Conservation (phyloP, 768 basidiomycete species). For the Amanita pallidorosea region DNA sequence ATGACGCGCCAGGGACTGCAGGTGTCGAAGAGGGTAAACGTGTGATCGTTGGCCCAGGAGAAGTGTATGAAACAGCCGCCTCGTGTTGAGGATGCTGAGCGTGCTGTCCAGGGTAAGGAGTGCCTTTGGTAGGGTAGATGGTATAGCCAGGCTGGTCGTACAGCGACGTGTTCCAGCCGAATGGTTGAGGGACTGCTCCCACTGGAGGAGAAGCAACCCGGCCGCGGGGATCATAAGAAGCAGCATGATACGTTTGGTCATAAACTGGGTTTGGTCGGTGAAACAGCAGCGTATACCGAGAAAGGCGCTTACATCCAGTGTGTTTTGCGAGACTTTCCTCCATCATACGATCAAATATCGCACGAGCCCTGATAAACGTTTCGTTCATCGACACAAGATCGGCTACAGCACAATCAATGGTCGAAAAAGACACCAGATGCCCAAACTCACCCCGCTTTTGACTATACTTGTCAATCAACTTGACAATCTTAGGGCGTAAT, state of each 20-base stretch:
- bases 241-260: slow-evolving; percentile 26
- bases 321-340: slow-evolving; percentile 78
- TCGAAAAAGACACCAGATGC: background rate
- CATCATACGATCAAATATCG: slow-evolving; percentile 91
- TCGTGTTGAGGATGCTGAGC: background rate
- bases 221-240: background rate
- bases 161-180: slow-evolving; percentile 38
- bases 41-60: slow-evolving; percentile 1
- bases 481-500: slow-evolving; percentile 89
- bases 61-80: background rate
- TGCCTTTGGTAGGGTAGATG: slow-evolving; percentile 18
- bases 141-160: slow-evolving; percentile 36
- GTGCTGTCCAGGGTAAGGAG: slow-evolving; percentile 12
- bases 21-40: slow-evolving; percentile 9
- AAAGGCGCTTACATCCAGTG: slow-evolving; percentile 37
- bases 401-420: slow-evolving; percentile 40
- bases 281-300: slow-evolving; percentile 5
- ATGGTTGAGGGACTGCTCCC: slow-evolving; percentile 20
- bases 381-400: slow-evolving; percentile 94
- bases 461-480: slow-evolving; percentile 93
- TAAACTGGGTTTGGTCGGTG: slow-evolving; percentile 32
- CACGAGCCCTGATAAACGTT: slow-evolving; percentile 79
- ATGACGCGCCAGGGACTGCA: slow-evolving; percentile 7
- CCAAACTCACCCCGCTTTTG: slow-evolving; percentile 62
- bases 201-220: background rate